phyloP scores from a whole-genome alignment of 768 basidiomycete genomes.

The Neoboletus brunneissimus region DNA sequence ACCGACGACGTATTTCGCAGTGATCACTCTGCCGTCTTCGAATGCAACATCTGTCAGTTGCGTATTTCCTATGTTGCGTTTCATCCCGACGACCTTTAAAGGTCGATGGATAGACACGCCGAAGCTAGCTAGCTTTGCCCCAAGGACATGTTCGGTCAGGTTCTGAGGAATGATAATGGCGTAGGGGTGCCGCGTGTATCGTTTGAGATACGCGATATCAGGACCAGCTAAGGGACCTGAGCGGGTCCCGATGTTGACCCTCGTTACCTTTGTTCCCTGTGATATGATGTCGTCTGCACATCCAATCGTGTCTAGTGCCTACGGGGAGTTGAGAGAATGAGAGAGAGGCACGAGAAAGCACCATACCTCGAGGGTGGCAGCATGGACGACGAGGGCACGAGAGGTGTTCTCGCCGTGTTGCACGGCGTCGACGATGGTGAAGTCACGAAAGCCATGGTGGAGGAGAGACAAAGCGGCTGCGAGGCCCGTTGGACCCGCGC shows the following conservation, averaged over 20 bases:
- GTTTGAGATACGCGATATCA: constrained; percentile 36
- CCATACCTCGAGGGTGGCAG: constrained; percentile 52
- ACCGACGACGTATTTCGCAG: constrained; percentile 48
- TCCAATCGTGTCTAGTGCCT: constrained; percentile 42
- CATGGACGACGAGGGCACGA: constrained; percentile 48
- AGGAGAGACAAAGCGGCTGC: constrained; percentile 46
- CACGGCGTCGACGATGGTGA: constrained; percentile 44
- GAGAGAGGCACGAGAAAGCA: background rate
- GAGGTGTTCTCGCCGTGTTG: constrained; percentile 39
- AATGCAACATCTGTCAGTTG: constrained; percentile 32
- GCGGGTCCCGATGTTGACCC: constrained; percentile 32
- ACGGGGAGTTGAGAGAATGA: background rate
- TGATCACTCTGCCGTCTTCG: constrained; percentile 28
- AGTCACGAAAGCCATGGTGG: constrained; percentile 39
- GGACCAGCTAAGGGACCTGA: constrained; percentile 25
- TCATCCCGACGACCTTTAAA: constrained; percentile 38
- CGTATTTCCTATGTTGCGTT: constrained; percentile 26
- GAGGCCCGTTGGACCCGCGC: constrained; percentile 51
- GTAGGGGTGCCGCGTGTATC: constrained; percentile 46
- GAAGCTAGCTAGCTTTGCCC: constrained; percentile 29
- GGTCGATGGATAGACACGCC: constrained; percentile 39
- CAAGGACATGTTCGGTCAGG: constrained; percentile 43
- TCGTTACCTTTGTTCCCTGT: constrained; percentile 34
- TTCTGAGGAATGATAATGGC: constrained; percentile 44
- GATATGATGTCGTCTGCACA: constrained; percentile 40